phyloP scores from a whole-genome alignment of 2,329 filamentous ascomycete genomes.

The Pyrenochaeta sp. region DNA sequence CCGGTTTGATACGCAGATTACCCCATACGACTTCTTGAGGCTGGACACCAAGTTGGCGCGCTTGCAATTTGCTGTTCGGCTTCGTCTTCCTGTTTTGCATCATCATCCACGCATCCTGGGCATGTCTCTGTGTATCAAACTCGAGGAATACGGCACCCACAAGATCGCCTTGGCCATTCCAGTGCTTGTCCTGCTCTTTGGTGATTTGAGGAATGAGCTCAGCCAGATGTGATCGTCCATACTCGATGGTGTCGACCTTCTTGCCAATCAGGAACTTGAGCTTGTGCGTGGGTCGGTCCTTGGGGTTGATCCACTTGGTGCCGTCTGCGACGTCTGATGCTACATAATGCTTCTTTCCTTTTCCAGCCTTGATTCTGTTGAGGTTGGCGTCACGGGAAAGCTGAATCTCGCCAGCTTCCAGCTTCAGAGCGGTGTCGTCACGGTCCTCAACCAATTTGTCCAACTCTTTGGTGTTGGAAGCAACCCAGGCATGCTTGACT shows the following conservation, averaged over 20 bases:
- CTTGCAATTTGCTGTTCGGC: constrained; percentile 45
- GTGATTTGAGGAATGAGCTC: constrained; percentile 75
- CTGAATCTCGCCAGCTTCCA: constrained; percentile 56
- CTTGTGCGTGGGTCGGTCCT: constrained; percentile 50
- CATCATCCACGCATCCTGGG: constrained; percentile 84
- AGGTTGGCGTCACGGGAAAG: constrained; percentile 64
- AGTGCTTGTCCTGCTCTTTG: constrained; percentile 71
- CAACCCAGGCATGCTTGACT: constrained; percentile 56
- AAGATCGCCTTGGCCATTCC: constrained; percentile 69
- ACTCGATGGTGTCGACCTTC: constrained; percentile 78
- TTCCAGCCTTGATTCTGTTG: constrained; percentile 70
- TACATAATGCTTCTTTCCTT: constrained; percentile 54
- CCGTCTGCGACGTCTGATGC: constrained; percentile 53
- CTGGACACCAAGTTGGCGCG: constrained; percentile 53
- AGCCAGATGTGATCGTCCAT: constrained; percentile 76
- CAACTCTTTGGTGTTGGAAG: constrained; percentile 55
- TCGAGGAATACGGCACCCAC: constrained; percentile 86
- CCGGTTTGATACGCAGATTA: constrained; percentile 50
- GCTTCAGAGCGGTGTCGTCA: constrained; percentile 51
- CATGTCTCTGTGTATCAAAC: constrained; percentile 80
- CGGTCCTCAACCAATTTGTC: constrained; percentile 54
- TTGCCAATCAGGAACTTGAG: constrained; percentile 52
- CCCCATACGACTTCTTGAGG: constrained; percentile 58
- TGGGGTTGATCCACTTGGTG: constrained; percentile 49
- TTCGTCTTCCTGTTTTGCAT: constrained; percentile 45